phyloP scores from a whole-genome alignment of 495 filamentous ascomycete species.

The Trypethelium eluteriae region DNA sequence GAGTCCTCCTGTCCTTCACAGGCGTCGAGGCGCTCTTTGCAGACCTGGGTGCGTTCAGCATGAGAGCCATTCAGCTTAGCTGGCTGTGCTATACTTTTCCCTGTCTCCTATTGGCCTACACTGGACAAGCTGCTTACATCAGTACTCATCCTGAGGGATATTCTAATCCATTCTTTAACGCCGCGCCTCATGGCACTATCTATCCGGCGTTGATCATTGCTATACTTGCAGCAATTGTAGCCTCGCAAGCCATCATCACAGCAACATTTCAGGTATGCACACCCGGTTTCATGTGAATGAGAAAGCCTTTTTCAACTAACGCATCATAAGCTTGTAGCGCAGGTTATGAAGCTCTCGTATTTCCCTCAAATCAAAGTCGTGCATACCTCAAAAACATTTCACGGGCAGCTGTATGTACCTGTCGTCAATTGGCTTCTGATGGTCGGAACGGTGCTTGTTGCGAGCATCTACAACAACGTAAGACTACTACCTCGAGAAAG shows the following conservation, averaged over 20 bases:
- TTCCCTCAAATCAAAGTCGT: slow-evolving; percentile 63
- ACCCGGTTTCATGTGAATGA: background rate
- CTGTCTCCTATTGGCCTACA: slow-evolving; percentile 60
- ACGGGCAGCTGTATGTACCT: slow-evolving; percentile 64
- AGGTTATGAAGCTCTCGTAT: slow-evolving; percentile 66
- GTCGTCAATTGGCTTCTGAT: slow-evolving; percentile 64
- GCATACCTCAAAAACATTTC: slow-evolving; percentile 55
- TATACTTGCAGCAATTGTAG: slow-evolving; percentile 61
- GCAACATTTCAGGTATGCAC: slow-evolving; percentile 48
- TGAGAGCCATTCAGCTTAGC: slow-evolving; percentile 54
- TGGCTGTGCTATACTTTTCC: slow-evolving; percentile 60
- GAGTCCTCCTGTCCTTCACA: slow-evolving; percentile 61
- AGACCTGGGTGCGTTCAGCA: slow-evolving; percentile 60
- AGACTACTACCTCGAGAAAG: background rate
- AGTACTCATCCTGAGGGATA: slow-evolving; percentile 50
- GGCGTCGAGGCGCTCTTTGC: slow-evolving; percentile 70
- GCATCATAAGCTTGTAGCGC: slow-evolving; percentile 48
- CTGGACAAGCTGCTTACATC: slow-evolving; percentile 66
- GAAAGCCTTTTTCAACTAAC: background rate
- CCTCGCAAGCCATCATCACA: slow-evolving; percentile 68
- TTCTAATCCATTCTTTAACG: slow-evolving; percentile 62
- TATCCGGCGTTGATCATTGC: slow-evolving; percentile 58
- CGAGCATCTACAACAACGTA: slow-evolving; percentile 62
- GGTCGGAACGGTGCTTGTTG: slow-evolving; percentile 59
- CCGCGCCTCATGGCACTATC: slow-evolving; percentile 56